A percentile compares a stretch with the other conserved stretches of the same genome.
phyloP scores from a whole-genome alignment of 1,139 yeast species.

The Ogataea hybrid region DNA sequence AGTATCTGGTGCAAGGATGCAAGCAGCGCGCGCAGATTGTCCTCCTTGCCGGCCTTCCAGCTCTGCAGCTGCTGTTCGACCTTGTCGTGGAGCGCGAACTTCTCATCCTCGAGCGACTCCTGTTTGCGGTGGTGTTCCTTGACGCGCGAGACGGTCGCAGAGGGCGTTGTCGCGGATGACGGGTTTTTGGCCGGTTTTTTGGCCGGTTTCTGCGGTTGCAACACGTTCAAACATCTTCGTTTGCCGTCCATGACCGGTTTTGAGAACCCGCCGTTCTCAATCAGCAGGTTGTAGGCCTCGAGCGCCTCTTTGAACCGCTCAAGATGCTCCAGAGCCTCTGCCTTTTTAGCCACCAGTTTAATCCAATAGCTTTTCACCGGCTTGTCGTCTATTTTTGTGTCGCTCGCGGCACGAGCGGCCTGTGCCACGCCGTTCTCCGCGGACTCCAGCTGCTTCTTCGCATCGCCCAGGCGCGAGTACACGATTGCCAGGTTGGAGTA shows the following conservation, averaged over 20 bases:
- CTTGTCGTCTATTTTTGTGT: constrained; percentile 49
- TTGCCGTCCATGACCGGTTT: constrained; percentile 75
- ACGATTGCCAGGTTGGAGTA: constrained; percentile 77
- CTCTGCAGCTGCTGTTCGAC: constrained; percentile 51
- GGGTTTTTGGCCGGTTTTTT: constrained; percentile 25
- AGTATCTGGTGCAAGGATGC: constrained; percentile 63
- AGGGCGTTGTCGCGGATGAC: constrained; percentile 16
- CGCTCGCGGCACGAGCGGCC: constrained; percentile 29
- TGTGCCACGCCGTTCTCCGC: constrained; percentile 55
- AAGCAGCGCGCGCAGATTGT: constrained; percentile 71
- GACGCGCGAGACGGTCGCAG: constrained; percentile 42
- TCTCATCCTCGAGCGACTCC: constrained; percentile 53
- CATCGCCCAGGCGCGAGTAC: constrained; percentile 69
- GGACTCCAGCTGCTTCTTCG: constrained; percentile 56
- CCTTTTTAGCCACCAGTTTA: constrained; percentile 66
- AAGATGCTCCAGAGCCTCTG: constrained; percentile 78
- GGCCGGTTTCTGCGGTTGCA: constrained; percentile 41
- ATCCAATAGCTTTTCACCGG: constrained; percentile 68
- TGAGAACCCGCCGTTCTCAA: constrained; percentile 66
- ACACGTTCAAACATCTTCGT: constrained; percentile 67
- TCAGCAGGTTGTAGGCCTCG: constrained; percentile 54
- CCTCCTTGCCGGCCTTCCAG: constrained; percentile 79
- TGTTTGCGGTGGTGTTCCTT: constrained; percentile 47
- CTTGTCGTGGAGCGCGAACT: constrained; percentile 56
- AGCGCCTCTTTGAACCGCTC: constrained; percentile 71